Percentiles rank a stretch among this genome's conserved stretches.
These are phyloP conservation scores for Lichtheimia corymbifera DNA, from an alignment of 371 early-diverging fungal genomes.

Conservation along the genomic window DNA sequence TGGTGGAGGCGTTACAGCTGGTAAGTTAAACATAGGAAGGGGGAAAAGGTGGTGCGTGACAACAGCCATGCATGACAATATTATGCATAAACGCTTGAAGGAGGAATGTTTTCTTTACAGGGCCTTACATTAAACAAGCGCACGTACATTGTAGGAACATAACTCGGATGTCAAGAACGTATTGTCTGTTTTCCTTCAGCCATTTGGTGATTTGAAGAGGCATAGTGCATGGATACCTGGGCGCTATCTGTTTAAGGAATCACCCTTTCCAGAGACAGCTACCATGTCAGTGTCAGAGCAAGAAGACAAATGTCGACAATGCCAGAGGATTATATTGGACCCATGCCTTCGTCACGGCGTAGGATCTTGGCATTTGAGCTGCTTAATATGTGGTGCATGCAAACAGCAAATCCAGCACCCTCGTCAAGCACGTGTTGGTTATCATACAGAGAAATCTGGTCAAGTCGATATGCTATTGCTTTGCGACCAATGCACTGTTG, in stretches of 20 bases:
- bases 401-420: conserved; percentile 36
- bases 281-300: background rate
- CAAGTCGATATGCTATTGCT: conserved; percentile 17
- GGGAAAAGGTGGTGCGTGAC: too few species aligned
- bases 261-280: conserved; percentile 5
- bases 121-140: conserved; percentile 2
- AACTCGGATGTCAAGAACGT: conserved; percentile 20
- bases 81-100: too few species aligned
- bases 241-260: conserved; percentile 11
- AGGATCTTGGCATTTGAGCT: conserved; percentile 73
- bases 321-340: conserved; percentile 72
- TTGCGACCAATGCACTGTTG: conserved; percentile 39
- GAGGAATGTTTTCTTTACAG: conserved; percentile 1
- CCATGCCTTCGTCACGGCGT: conserved; percentile 65
- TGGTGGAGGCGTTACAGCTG: conserved; percentile 81
- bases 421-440: conserved; percentile 43
- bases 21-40: conserved; percentile 12
- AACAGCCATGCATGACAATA: too few species aligned
- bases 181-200: conserved; percentile 47
- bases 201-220: conserved; percentile 39
- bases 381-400: conserved; percentile 72
- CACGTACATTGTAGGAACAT: conserved; percentile 48
- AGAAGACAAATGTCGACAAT: conserved; percentile 70
- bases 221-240: conserved; percentile 5
- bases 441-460: background rate